These are phyloP conservation scores for Cystofilobasidium macerans DNA, from an alignment of 768 basidiomycete genomes.

Conservation along the genomic window DNA sequence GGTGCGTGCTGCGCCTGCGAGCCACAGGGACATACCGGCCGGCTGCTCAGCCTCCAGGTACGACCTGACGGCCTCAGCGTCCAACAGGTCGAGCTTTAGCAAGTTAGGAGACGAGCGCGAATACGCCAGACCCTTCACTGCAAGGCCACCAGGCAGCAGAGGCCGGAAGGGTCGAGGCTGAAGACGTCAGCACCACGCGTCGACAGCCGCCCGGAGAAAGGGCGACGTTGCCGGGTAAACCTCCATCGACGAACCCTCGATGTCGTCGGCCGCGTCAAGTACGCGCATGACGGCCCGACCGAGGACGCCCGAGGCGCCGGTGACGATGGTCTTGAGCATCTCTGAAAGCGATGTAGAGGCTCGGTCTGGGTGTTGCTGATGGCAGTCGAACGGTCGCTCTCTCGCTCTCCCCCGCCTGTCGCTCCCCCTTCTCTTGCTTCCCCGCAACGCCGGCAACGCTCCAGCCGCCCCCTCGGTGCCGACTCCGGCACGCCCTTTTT, in stretches of 20 bases:
- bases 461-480: no score
- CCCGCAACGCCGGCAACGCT: no score
- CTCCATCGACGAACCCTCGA: slow-evolving; percentile 32
- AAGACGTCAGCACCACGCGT: not conserved
- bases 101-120: slow-evolving; percentile 50
- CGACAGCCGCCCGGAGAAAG: not conserved
- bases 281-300: slow-evolving; percentile 65
- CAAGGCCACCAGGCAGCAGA: no score
- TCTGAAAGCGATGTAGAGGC: no score
- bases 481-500: no score
- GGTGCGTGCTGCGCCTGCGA: not conserved
- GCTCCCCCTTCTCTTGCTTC: no score
- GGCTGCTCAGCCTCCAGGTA: slow-evolving; percentile 54
- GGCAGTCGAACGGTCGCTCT: no score
- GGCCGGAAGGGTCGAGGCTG: no score
- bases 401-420: no score
- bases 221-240: no score
- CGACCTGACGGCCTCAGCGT: slow-evolving; percentile 47
- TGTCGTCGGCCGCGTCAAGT: slow-evolving; percentile 43
- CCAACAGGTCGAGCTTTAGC: slow-evolving; percentile 56
- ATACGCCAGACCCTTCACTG: slow-evolving; percentile 60
- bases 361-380: no score
- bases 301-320: slow-evolving; percentile 69
- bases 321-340: slow-evolving; percentile 23
- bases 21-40: slow-evolving; percentile 60